phyloP scores from a whole-genome alignment of 2,329 filamentous ascomycete genomes.

The Fusarium sp. region DNA sequence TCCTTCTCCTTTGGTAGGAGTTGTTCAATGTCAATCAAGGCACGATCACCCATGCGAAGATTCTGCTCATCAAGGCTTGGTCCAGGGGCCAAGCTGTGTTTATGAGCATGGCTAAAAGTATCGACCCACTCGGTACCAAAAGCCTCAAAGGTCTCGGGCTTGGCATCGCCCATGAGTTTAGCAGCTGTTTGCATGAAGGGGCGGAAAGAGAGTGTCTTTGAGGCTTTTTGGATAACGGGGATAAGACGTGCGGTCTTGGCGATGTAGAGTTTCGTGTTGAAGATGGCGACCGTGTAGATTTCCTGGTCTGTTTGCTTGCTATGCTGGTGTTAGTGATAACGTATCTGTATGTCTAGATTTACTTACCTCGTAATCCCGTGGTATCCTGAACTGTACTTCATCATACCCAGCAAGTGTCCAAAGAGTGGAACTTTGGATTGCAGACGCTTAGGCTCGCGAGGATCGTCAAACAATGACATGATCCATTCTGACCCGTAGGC shows the following conservation, averaged over 20 bases:
- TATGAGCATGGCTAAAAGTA: slow-evolving; percentile 31
- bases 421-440: slow-evolving; percentile 35
- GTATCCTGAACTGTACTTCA: slow-evolving; percentile 31
- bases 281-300: slow-evolving; percentile 48
- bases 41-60: slow-evolving; percentile 32
- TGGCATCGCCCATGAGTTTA: slow-evolving; percentile 31
- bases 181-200: slow-evolving; percentile 46
- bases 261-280: slow-evolving; percentile 50
- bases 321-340: neutral
- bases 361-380: slow-evolving; percentile 35
- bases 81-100: slow-evolving; percentile 16
- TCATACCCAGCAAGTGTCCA: slow-evolving; percentile 39
- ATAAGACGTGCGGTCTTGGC: slow-evolving; percentile 45
- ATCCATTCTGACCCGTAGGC: slow-evolving; percentile 38
- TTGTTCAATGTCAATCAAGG: slow-evolving; percentile 7
- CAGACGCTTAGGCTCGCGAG: slow-evolving; percentile 34
- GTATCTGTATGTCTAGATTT: fast-evolving
- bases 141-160: slow-evolving; percentile 8
- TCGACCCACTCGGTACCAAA: slow-evolving; percentile 34
- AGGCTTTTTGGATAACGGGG: slow-evolving; percentile 44
- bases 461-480: slow-evolving; percentile 36
- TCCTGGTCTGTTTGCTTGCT: slow-evolving; percentile 39
- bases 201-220: slow-evolving; percentile 47
- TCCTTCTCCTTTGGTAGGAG: neutral
- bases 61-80: slow-evolving; percentile 36